Percentiles rank a stretch among this genome's conserved stretches.
These are phyloP conservation scores for Russula abietina DNA, from an alignment of 768 basidiomycete species.

Conservation along the genomic window DNA sequence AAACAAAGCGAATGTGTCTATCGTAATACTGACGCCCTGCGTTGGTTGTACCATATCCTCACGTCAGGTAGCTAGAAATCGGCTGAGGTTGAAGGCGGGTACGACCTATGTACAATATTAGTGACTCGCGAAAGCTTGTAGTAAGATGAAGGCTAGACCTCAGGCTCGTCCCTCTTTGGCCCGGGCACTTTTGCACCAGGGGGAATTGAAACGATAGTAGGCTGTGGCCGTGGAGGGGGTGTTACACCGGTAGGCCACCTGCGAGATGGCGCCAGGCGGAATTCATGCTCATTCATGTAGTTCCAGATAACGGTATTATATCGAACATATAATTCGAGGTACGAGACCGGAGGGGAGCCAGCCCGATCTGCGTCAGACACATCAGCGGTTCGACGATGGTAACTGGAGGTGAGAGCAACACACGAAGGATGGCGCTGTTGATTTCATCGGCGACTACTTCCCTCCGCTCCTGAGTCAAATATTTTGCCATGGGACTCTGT, in stretches of 20 bases:
- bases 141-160: slow-evolving; percentile 8
- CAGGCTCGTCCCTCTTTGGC: slow-evolving; percentile 11
- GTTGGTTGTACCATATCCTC: background rate
- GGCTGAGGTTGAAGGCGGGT: slow-evolving; percentile 14
- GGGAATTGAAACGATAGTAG: background rate
- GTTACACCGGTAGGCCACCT: slow-evolving; percentile 40
- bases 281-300: slow-evolving; percentile 44
- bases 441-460: slow-evolving; percentile 84
- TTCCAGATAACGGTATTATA: slow-evolving; percentile 61
- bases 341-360: slow-evolving; percentile 48
- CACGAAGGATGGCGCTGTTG: slow-evolving; percentile 78
- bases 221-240: slow-evolving; percentile 35
- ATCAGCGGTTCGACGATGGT: background rate
- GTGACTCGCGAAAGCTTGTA: background rate
- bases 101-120: slow-evolving; percentile 9
- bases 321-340: slow-evolving; percentile 58
- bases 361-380: slow-evolving; percentile 41
- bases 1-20: slow-evolving; percentile 13
- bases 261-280: slow-evolving; percentile 38
- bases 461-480: slow-evolving; percentile 69
- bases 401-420: slow-evolving; percentile 30
- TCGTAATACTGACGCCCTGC: slow-evolving; percentile 4
- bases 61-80: slow-evolving; percentile 14
- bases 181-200: slow-evolving; percentile 2
- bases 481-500: slow-evolving; percentile 65